Evolutionary conservation across 2,329 filamentous ascomycete genomes (phyloP).

Genomic region (Neopestalotiopsis sp.): DNA sequence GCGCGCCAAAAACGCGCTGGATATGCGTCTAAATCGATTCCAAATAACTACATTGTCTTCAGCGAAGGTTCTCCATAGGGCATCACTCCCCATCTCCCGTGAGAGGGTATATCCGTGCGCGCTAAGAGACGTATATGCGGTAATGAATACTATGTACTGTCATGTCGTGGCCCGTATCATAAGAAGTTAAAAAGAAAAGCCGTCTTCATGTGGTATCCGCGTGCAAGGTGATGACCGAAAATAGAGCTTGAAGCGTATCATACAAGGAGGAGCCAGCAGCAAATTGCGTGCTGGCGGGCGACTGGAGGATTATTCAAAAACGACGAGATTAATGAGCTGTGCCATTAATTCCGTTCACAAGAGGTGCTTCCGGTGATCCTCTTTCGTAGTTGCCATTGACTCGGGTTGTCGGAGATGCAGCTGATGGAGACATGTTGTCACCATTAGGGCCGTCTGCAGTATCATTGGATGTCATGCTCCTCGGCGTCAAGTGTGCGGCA

Average conservation of each 20-base stretch:
- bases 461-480: slow-evolving; percentile 42
- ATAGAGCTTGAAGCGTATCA: background rate
- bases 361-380: slow-evolving; percentile 17
- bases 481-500: slow-evolving; percentile 53
- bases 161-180: slow-evolving; percentile 4
- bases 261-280: background rate
- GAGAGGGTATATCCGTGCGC: background rate
- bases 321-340: background rate
- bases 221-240: background rate
- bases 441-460: slow-evolving; percentile 21
- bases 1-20: background rate
- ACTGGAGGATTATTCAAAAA: background rate
- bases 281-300: background rate
- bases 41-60: slow-evolving; percentile 1
- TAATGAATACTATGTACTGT: slow-evolving; percentile 9
- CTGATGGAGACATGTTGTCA: slow-evolving; percentile 20
- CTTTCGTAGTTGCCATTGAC: slow-evolving; percentile 19
- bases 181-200: slow-evolving; percentile 7
- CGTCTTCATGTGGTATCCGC: background rate
- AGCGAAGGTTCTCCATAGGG: background rate
- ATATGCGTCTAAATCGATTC: slow-evolving; percentile 3
- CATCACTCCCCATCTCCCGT: background rate
- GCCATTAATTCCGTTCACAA: slow-evolving; percentile 24
- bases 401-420: slow-evolving; percentile 18
- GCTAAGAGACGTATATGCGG: slow-evolving; percentile 9